Evolutionary conservation across 208 protist species (phyloP).

Genomic region (Naegleria gruberi): DNA sequence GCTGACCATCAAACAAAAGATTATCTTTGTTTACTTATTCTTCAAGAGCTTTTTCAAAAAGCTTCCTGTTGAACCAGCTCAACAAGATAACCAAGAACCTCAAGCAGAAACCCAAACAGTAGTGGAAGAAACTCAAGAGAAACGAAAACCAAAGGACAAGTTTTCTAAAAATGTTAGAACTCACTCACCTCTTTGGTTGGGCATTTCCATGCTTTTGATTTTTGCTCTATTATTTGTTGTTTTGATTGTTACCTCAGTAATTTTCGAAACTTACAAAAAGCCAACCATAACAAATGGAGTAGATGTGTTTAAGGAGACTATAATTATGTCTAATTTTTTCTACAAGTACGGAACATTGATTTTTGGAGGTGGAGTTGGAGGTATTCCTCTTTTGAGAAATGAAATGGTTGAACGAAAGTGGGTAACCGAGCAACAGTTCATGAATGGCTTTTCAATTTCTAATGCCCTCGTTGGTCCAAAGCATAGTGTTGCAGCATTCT

Average conservation of each 20-base stretch:
- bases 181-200: not conserved
- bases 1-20: not conserved
- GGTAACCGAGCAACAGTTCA: not conserved
- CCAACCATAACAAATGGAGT: not conserved
- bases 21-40: not conserved
- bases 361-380: not conserved
- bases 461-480: not conserved
- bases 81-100: not conserved
- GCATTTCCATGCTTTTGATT: not conserved
- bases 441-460: not conserved
- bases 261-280: not conserved
- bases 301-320: not conserved
- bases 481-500: not conserved
- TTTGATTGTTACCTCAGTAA: not conserved
- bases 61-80: not conserved
- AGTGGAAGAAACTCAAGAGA: not conserved
- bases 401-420: not conserved
- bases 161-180: not conserved
- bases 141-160: not conserved
- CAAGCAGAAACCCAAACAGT: too few species aligned
- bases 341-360: not conserved
- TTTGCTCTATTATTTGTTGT: not conserved
- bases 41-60: not conserved
- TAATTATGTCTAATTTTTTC: not conserved
- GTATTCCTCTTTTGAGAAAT: not conserved